These are phyloP conservation scores for Lachnellula subtilissima DNA, from an alignment of 2,329 filamentous ascomycete genomes.

Conservation along the genomic window DNA sequence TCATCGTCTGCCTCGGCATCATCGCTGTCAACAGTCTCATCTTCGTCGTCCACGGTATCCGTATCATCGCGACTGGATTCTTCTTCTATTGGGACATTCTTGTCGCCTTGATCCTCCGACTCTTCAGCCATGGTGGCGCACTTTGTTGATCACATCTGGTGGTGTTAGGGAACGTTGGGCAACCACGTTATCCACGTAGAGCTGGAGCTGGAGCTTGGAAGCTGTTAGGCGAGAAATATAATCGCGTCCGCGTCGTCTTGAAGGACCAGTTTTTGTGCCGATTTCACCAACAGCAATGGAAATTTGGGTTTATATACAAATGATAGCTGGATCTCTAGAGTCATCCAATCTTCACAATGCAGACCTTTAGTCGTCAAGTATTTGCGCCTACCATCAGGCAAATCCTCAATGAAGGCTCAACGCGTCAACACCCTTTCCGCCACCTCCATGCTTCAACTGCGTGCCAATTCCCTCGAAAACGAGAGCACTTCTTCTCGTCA, in stretches of 20 bases:
- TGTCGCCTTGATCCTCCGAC: conserved; percentile 27
- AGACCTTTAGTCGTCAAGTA: conserved; percentile 22
- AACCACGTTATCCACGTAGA: conserved; percentile 17
- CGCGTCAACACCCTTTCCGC: conserved; percentile 25
- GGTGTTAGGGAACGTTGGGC: conserved; percentile 19
- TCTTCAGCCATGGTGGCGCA: conserved; percentile 30
- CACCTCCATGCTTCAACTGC: conserved; percentile 44
- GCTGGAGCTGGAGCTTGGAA: not conserved
- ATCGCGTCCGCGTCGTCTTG: not conserved
- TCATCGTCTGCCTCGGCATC: conserved; percentile 33
- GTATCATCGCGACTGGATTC: conserved; percentile 19
- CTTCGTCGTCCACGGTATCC: conserved; percentile 18
- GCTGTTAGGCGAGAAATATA: not conserved
- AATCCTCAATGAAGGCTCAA: conserved; percentile 15
- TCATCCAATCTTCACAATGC: conserved; percentile 13
- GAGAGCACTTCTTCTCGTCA: conserved; percentile 59
- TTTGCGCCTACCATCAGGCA: conserved; percentile 11
- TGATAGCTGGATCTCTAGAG: not conserved
- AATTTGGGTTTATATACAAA: not conserved
- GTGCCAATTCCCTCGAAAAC: conserved; percentile 43
- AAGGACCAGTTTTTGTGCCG: not conserved
- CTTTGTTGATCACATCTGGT: conserved; percentile 28
- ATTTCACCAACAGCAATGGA: not conserved
- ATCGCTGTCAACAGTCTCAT: conserved; percentile 5
- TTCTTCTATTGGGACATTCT: conserved; percentile 16